Base-by-base conservation (phyloP, 2,329 filamentous ascomycete species). In the Exophiala aquamarina region DNA sequence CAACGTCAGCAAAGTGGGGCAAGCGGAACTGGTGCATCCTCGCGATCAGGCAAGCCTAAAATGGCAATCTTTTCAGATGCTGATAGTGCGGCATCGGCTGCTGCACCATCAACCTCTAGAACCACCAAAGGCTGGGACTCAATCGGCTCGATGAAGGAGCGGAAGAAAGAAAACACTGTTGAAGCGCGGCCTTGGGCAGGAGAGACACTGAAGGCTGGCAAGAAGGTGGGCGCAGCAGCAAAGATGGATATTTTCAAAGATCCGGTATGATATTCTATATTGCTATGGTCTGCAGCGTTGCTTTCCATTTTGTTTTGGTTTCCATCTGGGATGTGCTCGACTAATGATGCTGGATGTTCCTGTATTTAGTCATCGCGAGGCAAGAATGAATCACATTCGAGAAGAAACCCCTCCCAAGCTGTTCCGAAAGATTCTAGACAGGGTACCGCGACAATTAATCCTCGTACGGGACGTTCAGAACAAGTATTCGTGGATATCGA, bases 241-340 rank as follows among this genome's bases (percentile, higher is more conserved):
- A 97, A 96, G 76, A 86, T 98, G 83, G 76, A 85, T 63, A 81
- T 98, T 36, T 98, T 96, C 76, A 92, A 88, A 76, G 93, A 98
- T 77, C 77, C 87, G 87, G 93, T 98, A 86, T 85, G 89, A 78
- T 66, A 62, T 61, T 23, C 47, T 49, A 38, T 31, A 40, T 26
- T 18, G 34, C 19, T 14, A 31, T 6, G 7, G 19, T 21, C 14
- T 36, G 14, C 34, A 23, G 19, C 14, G 10, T 17, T 41, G 29
- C 31, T 20, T 26, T 19, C 11, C 23, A n/a, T 38, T 37, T 19
- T 18, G 19, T 36, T 15, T 21, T n/a, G 18, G 19, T 34, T 6
- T 28, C 18, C 15, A 32, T 19, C 20, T 34, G 41, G 37, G 42
- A 31, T 23, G 29, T 21, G 31, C 26, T 35, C 21, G 18, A 29